These are phyloP conservation scores for Rhizophagus clarus DNA, from an alignment of 192 early-diverging fungal genomes.

Conservation along the genomic window DNA sequence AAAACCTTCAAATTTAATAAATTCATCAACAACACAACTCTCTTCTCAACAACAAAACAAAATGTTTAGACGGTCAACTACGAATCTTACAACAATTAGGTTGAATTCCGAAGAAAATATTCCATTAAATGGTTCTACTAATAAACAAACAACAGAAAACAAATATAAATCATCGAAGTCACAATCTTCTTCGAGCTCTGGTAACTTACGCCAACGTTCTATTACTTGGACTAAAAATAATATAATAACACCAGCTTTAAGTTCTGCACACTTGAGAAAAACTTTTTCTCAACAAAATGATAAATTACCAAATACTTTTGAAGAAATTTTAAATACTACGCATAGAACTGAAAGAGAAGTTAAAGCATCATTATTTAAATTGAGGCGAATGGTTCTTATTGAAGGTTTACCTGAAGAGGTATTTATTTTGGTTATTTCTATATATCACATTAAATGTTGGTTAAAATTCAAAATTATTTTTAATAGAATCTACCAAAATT, in stretches of 20 bases:
- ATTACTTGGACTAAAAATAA: background rate
- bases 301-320: conserved; percentile 33
- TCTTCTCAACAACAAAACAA: background rate
- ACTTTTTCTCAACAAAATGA: background rate
- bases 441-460: no score
- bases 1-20: background rate
- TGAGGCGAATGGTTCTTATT: conserved; percentile 58
- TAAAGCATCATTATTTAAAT: conserved; percentile 52
- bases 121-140: background rate
- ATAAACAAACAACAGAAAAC: background rate
- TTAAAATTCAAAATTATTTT: background rate
- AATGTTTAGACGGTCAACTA: background rate
- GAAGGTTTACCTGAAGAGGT: conserved; percentile 63
- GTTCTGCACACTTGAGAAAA: background rate
- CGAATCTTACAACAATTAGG: background rate
- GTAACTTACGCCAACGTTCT: background rate
- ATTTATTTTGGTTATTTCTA: background rate
- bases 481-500: conserved; percentile 28
- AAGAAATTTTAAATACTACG: conserved; percentile 48
- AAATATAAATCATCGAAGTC: background rate
- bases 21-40: background rate
- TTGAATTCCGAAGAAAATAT: background rate
- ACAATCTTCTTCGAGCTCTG: background rate
- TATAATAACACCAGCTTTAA: background rate
- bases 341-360: conserved; percentile 59